These are phyloP conservation scores for Westerdykella aurantiaca DNA, from an alignment of 2,329 filamentous ascomycete species.

Conservation along the genomic window DNA sequence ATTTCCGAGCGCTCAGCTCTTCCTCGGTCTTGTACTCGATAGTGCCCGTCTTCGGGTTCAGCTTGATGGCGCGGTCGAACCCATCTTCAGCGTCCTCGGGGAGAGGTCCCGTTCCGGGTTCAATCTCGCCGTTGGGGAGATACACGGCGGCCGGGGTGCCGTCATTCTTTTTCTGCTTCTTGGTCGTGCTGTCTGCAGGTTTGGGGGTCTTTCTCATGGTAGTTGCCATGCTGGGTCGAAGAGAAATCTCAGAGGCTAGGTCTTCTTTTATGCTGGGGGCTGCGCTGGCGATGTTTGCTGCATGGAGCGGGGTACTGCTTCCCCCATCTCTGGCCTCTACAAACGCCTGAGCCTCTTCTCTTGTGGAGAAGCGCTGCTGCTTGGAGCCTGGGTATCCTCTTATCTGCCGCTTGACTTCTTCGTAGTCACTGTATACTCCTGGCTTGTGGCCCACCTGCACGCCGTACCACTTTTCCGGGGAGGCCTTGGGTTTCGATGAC, in stretches of 20 bases:
- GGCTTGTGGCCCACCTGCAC: constrained; percentile 54
- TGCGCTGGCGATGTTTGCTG: constrained; percentile 7
- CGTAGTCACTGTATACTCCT: constrained; percentile 62
- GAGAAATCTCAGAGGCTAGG: constrained; percentile 12
- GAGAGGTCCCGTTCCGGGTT: constrained; percentile 52
- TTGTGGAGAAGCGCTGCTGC: constrained; percentile 45
- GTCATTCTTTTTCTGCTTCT: constrained; percentile 36
- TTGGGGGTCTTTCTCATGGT: constrained; percentile 18
- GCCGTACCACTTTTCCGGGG: constrained; percentile 53
- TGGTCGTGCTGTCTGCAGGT: constrained; percentile 19
- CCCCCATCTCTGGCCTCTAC: constrained; percentile 40
- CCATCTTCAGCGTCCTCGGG: constrained; percentile 54
- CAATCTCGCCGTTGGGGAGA: constrained; percentile 18
- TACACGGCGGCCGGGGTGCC: constrained; percentile 8
- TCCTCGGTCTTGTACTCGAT: constrained; percentile 52
- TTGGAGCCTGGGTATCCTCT: constrained; percentile 63
- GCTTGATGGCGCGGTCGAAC: constrained; percentile 54
- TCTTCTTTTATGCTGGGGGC: constrained; percentile 25
- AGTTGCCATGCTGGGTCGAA: constrained; percentile 6
- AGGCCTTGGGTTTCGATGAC: constrained; percentile 22
- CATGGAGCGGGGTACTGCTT: constrained; percentile 25
- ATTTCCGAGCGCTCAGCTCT: constrained; percentile 45
- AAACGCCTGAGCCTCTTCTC: constrained; percentile 70
- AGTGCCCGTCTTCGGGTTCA: constrained; percentile 50
- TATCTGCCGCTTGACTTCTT: constrained; percentile 66